Evolutionary conservation across 2,329 filamentous ascomycete genomes (phyloP), one percentile per base, ranked within the genome.

Genomic region (Drechmeria coniospora): DNA sequence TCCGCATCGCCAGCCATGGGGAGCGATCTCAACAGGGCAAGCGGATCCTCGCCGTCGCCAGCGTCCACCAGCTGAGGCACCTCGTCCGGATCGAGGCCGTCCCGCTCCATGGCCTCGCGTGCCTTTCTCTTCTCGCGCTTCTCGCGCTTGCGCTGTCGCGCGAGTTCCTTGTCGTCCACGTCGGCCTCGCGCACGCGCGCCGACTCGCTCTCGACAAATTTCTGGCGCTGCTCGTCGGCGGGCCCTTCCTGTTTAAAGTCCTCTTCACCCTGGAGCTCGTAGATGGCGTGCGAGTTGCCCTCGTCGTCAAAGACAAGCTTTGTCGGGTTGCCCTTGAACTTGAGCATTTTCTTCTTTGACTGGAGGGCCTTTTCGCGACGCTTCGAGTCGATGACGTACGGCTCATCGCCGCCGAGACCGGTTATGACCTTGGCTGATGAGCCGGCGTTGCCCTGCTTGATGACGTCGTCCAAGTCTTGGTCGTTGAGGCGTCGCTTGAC

Each of bases 271-370:
- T 87, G 78, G 39, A 98, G 73, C 50, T 92, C 80, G 57, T 95
- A 94, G 10, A 92, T 52, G 36, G 80, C 71, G 50, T 90, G 84
- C 3, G 84, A 65, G 35, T 79, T 75, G 40, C 86, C 87, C 18
- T 94, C 83, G 26, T 93, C 86, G 54, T 95, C 87, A 50, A 87
- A 98, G 5, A 94, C 66, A 6, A 94, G 59, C 49, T 90, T 92
- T 22, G 71, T 76, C 9, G 82, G 79, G 47, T 78, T 79, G 46
- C 83, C 81, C 61, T 84, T 92, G 61, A 82, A 80, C 49, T 92
- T 90, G 46, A 83, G 68, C 38, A 94, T 69, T 54, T 92, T 80
- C 65, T 93, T 93, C 65, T 94, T 95, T 13, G 81, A 92, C 45
- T 79, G 79, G 38, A 95, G 69, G n/a, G 93, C 68, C 59, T 94